Base-by-base conservation (phyloP, 192 early-diverging fungal genomes). In the Backusella macrospora region DNA sequence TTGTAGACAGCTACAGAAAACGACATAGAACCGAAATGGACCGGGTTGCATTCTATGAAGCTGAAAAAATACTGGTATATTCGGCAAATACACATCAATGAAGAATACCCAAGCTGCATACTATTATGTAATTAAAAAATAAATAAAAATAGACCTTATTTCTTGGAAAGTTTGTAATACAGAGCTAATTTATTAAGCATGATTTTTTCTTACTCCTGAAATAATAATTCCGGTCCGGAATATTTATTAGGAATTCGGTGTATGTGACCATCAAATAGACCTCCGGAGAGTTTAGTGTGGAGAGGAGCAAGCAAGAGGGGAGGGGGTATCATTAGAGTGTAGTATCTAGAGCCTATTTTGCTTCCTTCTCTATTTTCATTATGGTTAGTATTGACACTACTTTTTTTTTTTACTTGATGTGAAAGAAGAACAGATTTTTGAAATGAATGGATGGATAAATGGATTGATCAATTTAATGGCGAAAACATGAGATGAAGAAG, bases 321-420 rank as follows among this genome's bases (percentile, higher is more conserved):
- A 59, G 52, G 13, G 52, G 52, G 52, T 59, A 59, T 59, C 52
- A 59, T 59, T 59, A 59, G 52, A 59, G 13, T 59, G 52, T 59
- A 59, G 52, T 23, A 59, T 59, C 65, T 40, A 66, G 39, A 38
- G 38, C 67, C 67, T 45, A 16, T 46, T 45, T 68, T 47, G 23
- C 21, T 34, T 68, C 67, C 44, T 68, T 68, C 67, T 68, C 67
- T 68, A 68, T 43, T 43, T 68, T 68, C 42, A 68, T 42, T 8
- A 68, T 68, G 67, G 67, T 68, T 68, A 68, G 67, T 68, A 68
- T 68, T 47, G 38, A 66, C 40, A 59, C 38, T 18, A 40, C 39
- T n/a, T 40, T 21, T 66, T 42, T 66, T 18, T 38, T 42, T 38
- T 43, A 40, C 65, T 42, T 66, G 65, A 66, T 10, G 34, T 43